These are phyloP conservation scores for Ettlia oleoabundans DNA, from an alignment of 139 green algal genomes.

Conservation along the genomic window DNA sequence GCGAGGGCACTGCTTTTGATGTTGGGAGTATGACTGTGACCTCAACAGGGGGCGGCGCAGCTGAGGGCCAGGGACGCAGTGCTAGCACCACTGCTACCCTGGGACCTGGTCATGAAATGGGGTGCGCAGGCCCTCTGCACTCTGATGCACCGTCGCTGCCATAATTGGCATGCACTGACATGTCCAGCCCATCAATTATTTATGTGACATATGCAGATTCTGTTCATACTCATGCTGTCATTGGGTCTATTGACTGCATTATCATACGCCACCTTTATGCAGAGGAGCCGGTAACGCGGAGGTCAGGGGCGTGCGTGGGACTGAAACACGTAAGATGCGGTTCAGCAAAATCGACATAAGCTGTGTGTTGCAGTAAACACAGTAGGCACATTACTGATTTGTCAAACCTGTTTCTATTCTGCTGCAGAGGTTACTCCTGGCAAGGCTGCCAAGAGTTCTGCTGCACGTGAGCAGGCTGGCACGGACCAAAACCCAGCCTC, in stretches of 20 bases:
- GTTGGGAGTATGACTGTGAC: conserved; percentile 9
- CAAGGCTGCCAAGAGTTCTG: neutral
- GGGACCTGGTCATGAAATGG: neutral
- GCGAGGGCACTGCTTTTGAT: conserved; percentile 31
- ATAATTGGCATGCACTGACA: no score
- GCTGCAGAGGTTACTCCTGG: neutral
- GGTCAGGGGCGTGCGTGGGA: neutral
- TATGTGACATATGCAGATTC: no score
- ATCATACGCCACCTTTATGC: no score
- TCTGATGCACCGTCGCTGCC: no score
- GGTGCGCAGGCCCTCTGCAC: neutral
- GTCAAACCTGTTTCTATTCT: no score
- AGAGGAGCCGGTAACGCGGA: neutral
- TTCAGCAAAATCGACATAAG: no score
- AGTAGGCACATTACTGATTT: no score
- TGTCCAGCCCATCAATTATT: no score
- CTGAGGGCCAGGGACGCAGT: conserved; percentile 8
- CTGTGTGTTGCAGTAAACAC: no score
- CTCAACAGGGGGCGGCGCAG: neutral
- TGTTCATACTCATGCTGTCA: no score
- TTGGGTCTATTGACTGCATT: no score
- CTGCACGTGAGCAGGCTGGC: neutral
- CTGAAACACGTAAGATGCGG: conserved; percentile 16
- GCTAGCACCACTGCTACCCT: conserved; percentile 4
- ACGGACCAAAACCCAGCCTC: conserved; percentile 16